Conservation (phyloP, 257 asterid species). For the Cruciata laevipes region DNA sequence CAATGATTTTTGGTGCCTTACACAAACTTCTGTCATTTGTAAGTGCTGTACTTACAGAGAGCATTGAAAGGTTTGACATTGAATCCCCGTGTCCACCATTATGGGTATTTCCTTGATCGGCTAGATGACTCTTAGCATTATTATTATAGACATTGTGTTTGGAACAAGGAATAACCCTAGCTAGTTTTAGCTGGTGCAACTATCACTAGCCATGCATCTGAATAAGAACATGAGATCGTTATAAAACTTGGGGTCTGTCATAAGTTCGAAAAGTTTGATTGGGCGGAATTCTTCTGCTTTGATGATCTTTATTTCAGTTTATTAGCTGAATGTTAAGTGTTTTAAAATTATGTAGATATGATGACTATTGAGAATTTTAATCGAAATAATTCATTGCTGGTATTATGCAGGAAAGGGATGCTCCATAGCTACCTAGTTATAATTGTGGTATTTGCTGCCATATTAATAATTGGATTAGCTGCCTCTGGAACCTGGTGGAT, state of each 20-base stretch:
- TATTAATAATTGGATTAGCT: slow-evolving; percentile 41
- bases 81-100: too few species aligned
- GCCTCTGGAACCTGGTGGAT: slow-evolving; percentile 60
- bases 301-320: neutral
- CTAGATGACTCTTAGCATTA: too few species aligned
- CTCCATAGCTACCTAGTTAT: slow-evolving; percentile 33
- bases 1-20: neutral
- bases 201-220: neutral
- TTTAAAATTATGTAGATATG: neutral
- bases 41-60: too few species aligned
- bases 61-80: too few species aligned
- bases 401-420: slow-evolving; percentile 56
- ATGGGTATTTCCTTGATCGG: too few species aligned
- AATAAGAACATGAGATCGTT: neutral
- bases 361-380: neutral
- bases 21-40: neutral
- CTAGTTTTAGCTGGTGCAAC: too few species aligned
- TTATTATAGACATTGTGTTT: too few species aligned
- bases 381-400: slow-evolving; percentile 5
- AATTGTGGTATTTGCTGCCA: slow-evolving; percentile 23
- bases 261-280: neutral
- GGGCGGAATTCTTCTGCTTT: neutral
- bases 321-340: neutral
- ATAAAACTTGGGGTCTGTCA: neutral
- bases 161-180: too few species aligned